Base-by-base conservation (phyloP, 2,329 filamentous ascomycete species). In the Acarospora socialis region DNA sequence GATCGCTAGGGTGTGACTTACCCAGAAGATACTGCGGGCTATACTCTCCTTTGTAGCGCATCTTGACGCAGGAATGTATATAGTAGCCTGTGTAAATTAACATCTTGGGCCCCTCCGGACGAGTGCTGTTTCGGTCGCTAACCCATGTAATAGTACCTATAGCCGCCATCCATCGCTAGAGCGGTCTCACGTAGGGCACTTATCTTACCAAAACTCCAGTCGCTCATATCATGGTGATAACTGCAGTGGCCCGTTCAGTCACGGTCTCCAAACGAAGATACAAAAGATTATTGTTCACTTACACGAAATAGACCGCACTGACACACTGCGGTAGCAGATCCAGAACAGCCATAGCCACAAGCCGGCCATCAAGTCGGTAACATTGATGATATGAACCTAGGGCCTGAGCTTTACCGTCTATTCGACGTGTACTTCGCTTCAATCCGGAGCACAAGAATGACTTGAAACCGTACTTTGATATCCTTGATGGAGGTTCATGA, bases 101-200 rank as follows among this genome's bases (percentile, higher is more conserved):
- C 26, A 10, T 10, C 3, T 13, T 28, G 13, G 24, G n/a, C 7
- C 29, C 7, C 8, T 24, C 10, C 22, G 17, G 18, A 13, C n/a
- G n/a, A n/a, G n/a, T n/a, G n/a, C n/a, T n/a, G 12, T 13, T 32
- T 6, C 7, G 12, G 21, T 1, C 20, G 39, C 50, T 9, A 42
- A 65, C 61, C 73, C 73, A 77, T 76, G 52, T 76, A 76, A 48
- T 77, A 77, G 49, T 68, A 73, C 33, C 63, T 46, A 41, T 76
- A 74, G 1, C 53, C 55, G 4, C 54, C 60, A 43, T 76, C 69
- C 1, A 64, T 40, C 0, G 70, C 59, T 16, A 77, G 54, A 1
- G 62, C 59, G 16, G 71, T 65, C 46, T 77, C 73, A 32, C 69
- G 57, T 43, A 77, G 49, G 4, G 72, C 73, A 40, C 67, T 72